Evolutionary conservation across 1,139 yeast species (phyloP).

Genomic region (Pneumocystis carinii): DNA sequence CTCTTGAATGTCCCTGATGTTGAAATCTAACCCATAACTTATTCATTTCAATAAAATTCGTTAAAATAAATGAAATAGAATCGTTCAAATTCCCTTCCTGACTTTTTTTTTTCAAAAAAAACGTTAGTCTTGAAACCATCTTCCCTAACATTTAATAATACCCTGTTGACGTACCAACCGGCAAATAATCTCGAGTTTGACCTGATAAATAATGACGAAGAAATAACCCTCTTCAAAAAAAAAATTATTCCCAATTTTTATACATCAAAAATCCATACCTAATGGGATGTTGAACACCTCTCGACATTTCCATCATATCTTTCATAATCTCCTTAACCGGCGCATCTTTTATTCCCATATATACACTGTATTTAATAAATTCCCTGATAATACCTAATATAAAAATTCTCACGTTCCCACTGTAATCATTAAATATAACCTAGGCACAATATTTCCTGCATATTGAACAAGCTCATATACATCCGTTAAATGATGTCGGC

Average conservation of each 20-base stretch:
- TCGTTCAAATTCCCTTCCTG: constrained; percentile 41
- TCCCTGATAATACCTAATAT: background rate
- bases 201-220: constrained; percentile 79
- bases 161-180: constrained; percentile 24
- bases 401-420: constrained; percentile 45
- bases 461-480: constrained; percentile 89
- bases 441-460: constrained; percentile 71
- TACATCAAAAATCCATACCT: constrained; percentile 11
- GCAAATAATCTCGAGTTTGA: constrained; percentile 58
- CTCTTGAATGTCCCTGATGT: constrained; percentile 87
- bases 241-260: background rate
- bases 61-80: constrained; percentile 56
- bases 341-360: constrained; percentile 45
- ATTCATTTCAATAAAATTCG: constrained; percentile 92
- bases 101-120: constrained; percentile 15
- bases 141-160: constrained; percentile 7
- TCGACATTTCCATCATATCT: constrained; percentile 95
- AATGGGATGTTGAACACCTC: constrained; percentile 94
- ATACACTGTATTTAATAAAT: constrained; percentile 11
- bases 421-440: constrained; percentile 85
- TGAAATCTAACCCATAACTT: constrained; percentile 93
- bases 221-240: constrained; percentile 45
- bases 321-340: constrained; percentile 79
- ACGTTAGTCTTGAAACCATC: constrained; percentile 1
- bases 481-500: constrained; percentile 62